These are phyloP conservation scores for Cytospora schulzeri DNA, from an alignment of 2,329 filamentous ascomycete genomes.

Conservation along the genomic window DNA sequence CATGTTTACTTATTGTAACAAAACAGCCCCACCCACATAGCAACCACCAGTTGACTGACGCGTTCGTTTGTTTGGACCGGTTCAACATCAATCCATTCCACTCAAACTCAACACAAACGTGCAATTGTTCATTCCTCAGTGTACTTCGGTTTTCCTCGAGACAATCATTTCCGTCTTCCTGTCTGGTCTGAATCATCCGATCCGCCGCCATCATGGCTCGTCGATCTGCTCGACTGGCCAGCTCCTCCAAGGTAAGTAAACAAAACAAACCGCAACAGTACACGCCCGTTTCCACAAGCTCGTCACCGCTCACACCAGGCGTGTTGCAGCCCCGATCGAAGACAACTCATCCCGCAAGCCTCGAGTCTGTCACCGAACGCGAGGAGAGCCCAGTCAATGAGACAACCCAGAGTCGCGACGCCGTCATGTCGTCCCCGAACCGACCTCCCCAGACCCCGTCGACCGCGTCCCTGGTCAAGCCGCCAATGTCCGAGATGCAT, in stretches of 20 bases:
- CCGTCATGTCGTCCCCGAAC: slow-evolving; percentile 40
- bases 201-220: slow-evolving; percentile 24
- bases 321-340: slow-evolving; percentile 30
- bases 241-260: slow-evolving; percentile 25
- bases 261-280: slow-evolving; percentile 11
- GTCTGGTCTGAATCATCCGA: slow-evolving; percentile 7
- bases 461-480: slow-evolving; percentile 67
- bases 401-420: slow-evolving; percentile 35
- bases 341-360: slow-evolving; percentile 33
- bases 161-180: not conserved
- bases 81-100: slow-evolving; percentile 24
- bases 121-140: slow-evolving; percentile 3
- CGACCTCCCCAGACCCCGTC: slow-evolving; percentile 58
- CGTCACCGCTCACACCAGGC: slow-evolving; percentile 24
- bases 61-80: slow-evolving; percentile 12
- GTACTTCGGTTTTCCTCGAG: not conserved
- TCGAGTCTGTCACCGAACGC: slow-evolving; percentile 48
- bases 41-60: slow-evolving; percentile 14
- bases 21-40: slow-evolving; percentile 4
- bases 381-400: slow-evolving; percentile 41
- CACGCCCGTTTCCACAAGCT: not conserved
- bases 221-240: slow-evolving; percentile 28
- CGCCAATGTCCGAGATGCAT: slow-evolving; percentile 83
- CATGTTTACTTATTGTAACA: slow-evolving; percentile 23
- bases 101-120: slow-evolving; percentile 12